phyloP scores from a whole-genome alignment of 305 asterid genomes.

The Euphrasia arctica region DNA sequence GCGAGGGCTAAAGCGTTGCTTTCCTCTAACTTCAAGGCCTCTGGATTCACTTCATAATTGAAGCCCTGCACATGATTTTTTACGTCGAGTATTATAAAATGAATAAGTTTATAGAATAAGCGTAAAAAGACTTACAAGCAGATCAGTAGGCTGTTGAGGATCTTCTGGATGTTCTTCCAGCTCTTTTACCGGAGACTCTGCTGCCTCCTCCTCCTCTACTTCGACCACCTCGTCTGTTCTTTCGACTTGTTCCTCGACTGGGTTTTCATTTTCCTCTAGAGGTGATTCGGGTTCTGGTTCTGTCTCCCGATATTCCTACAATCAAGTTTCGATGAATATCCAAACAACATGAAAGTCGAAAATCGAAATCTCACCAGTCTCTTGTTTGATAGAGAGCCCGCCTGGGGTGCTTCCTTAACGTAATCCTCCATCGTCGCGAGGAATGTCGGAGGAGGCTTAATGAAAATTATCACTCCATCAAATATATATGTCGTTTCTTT shows the following conservation, averaged over 20 bases:
- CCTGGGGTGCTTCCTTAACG: conserved; percentile 65
- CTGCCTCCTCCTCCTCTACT: conserved; percentile 31
- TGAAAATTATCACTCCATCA: not conserved
- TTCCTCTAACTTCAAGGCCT: conserved; percentile 49
- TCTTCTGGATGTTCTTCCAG: conserved; percentile 32
- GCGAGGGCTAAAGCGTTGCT: conserved; percentile 79
- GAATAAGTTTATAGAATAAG: not conserved
- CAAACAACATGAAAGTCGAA: no score
- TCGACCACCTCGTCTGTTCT: conserved; percentile 28
- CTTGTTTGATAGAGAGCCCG: conserved; percentile 42
- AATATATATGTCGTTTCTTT: not conserved
- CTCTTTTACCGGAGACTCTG: conserved; percentile 27
- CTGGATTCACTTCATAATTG: conserved; percentile 47
- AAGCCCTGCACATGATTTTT: conserved; percentile 40
- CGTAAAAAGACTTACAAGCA: conserved; percentile 39
- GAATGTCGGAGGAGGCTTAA: conserved; percentile 73
- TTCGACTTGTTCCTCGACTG: conserved; percentile 26
- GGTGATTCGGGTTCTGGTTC: conserved; percentile 30
- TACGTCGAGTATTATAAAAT: not conserved
- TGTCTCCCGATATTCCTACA: conserved; percentile 29
- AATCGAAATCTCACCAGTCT: conserved; percentile 46
- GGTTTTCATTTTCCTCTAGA: conserved; percentile 21
- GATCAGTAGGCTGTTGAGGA: conserved; percentile 51
- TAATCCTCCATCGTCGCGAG: conserved; percentile 89
- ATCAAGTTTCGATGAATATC: not conserved